Base-by-base conservation (phyloP, 495 filamentous ascomycete species). In the Daldinia decipiens region DNA sequence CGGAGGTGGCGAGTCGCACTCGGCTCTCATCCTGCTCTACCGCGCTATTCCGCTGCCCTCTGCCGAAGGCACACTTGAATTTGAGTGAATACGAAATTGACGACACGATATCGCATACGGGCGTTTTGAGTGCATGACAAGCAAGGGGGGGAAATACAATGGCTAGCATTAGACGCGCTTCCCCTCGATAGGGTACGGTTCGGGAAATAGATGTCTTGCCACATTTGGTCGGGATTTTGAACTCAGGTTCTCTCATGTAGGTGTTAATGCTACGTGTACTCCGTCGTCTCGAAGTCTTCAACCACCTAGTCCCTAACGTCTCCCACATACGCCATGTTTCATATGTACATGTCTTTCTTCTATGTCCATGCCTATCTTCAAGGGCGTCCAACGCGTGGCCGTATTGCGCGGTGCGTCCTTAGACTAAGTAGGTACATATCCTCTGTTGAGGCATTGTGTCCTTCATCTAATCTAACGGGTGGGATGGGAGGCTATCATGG, bases 1-100 rank as follows among this genome's bases (percentile, higher is more conserved):
- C 58, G 95, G 95, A 67, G 95, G 95, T 76, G 95, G 95, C 89
- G 95, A 99, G 82, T 93, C 91, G 50, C 95, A 99, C 81, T 97
- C 93, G 19, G 95, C 95, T 15, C 84, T 99, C 13, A 96, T 99
- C 68, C 83, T 97, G 29, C 88, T 99, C 11, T 99, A 98, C 79
- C 88, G 90, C 32, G 95, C 96, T 7, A 92, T 97, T 60, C 81
- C 87, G 3, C 74, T 90, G 57, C 86, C 86, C 19, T 79, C 78
- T 15, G 80, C 82, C 15, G 84, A 87, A 19, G 84, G 81, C 26
- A 74, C 64, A 27, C 68, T 72, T 8, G 75, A 78, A 27, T 67
- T 72, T 8, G 75, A 78, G 62, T 78, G 73, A 66, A 36, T 19
- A 60, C 31, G 59, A 54, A 27, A 31, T 47, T 65, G 24, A 55